Base-by-base conservation (phyloP, 139 green algal species). In the Tetradesmus lagerheimii region DNA sequence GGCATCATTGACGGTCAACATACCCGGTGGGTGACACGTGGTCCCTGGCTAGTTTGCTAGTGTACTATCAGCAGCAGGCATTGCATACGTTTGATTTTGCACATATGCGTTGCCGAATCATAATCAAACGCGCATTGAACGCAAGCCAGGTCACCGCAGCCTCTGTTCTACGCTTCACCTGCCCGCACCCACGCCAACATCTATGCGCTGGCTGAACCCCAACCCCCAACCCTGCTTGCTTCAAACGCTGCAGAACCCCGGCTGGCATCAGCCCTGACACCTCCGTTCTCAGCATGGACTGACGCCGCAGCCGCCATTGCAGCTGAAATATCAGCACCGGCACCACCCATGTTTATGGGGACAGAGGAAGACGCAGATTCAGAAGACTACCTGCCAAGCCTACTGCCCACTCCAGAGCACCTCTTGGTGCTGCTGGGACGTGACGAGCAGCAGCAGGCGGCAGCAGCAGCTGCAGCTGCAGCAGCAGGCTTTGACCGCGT, bases 401-500 rank as follows among this genome's bases (percentile, higher is more conserved):
- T 47, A 31, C 4, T 47, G n/a, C 38, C 71, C 23, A 71, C 29
- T 18, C 3, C 5, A 35, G 50, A 85, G 0, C 45, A 85, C 38
- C 35, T 85, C 75, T 23, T 85, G 29, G 75, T 90, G 1, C 29
- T 85, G 2, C 16, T 78, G 16, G 74, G 9, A 1, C 12, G 25
- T 9, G 47, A 85, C 66, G 86, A 85, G 23, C 25, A 50, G 50
- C 74, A 47, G 34, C n/a, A 71, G 25, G 15, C 15, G 3, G 18
- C n/a, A 43, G 86, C 74, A 57, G 86, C 45, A 41, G n/a, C 25
- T 6, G 39, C 5, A 14, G 75, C 47, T 41, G 74, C 86, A 31
- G 85, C 85, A 84, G 34, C 47, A n/a, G 86, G 86, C 12, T 90
- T 31, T 64, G 74, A 84, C 31, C 53, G 75, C 20, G 35, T 80